Evolutionary conservation across 495 filamentous ascomycete species (phyloP).

Genomic region (Hypoxylon crocopeplum): DNA sequence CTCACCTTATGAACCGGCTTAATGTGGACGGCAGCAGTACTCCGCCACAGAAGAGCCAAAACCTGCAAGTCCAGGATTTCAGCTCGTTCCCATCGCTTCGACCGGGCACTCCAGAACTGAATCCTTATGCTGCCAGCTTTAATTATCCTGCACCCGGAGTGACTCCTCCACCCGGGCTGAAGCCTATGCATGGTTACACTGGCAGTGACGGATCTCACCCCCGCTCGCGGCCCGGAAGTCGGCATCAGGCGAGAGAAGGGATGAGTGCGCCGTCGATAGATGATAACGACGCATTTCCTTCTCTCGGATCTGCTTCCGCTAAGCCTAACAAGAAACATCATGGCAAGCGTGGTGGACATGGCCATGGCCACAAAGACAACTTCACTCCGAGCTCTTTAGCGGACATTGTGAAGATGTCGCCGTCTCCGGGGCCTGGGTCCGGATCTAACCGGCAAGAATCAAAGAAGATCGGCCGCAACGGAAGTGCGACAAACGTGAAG

Average conservation of each 20-base stretch:
- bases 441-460: constrained; percentile 52
- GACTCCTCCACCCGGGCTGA: constrained; percentile 69
- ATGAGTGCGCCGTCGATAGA: constrained; percentile 80
- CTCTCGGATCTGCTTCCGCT: constrained; percentile 79
- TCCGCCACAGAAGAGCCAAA: constrained; percentile 62
- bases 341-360: constrained; percentile 81
- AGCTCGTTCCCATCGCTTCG: constrained; percentile 89
- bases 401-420: constrained; percentile 92
- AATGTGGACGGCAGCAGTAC: constrained; percentile 67
- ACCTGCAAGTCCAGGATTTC: constrained; percentile 86
- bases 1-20: constrained; percentile 73
- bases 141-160: constrained; percentile 58
- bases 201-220: constrained; percentile 68
- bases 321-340: constrained; percentile 88
- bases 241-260: constrained; percentile 74
- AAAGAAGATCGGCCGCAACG: constrained; percentile 59
- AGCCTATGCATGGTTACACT: constrained; percentile 54
- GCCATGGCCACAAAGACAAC: constrained; percentile 75
- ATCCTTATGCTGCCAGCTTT: constrained; percentile 59
- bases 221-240: constrained; percentile 84
- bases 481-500: constrained; percentile 59
- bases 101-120: constrained; percentile 65
- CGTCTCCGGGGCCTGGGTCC: constrained; percentile 65
- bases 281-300: constrained; percentile 95
- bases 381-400: constrained; percentile 80